Percentiles rank a stretch among this genome's conserved stretches.
phyloP scores from a whole-genome alignment of 2,329 filamentous ascomycete species.

The Falciphora oryzae region DNA sequence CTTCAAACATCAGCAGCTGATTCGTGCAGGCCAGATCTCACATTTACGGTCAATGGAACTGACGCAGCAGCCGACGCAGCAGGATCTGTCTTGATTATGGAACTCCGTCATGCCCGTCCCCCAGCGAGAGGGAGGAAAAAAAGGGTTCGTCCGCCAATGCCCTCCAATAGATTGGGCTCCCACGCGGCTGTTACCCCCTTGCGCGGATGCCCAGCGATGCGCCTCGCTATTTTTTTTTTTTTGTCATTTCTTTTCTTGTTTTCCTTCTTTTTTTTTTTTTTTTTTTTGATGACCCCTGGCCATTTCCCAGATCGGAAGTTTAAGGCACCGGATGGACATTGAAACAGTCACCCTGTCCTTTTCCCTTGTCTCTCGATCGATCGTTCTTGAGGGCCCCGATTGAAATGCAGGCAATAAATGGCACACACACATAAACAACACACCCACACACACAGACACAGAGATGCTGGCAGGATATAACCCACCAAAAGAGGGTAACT shows the following conservation, averaged over 20 bases:
- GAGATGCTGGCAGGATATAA: background rate
- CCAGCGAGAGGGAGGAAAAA: background rate
- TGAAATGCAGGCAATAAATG: background rate
- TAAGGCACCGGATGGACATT: background rate
- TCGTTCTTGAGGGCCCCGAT: background rate
- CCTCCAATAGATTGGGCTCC: slow-evolving; percentile 1
- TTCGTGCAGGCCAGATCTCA: background rate
- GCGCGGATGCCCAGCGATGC: background rate
- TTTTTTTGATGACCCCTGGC: background rate
- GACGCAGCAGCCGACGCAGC: background rate
- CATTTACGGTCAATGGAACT: background rate
- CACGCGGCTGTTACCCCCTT: background rate
- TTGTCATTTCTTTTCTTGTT: background rate
- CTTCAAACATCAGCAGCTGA: background rate
- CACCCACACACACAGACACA: no score
- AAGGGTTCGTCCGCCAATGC: background rate
- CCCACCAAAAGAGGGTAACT: background rate
- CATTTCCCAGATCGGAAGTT: background rate
- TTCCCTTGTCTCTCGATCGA: background rate
- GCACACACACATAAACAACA: no score
- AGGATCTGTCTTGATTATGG: background rate
- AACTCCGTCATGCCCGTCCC: background rate
- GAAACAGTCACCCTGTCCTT: slow-evolving; percentile 1
- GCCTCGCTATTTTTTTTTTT: background rate
- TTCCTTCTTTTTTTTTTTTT: background rate